A percentile compares a stretch with the other conserved stretches of the same genome.
These are phyloP conservation scores for Trichosanthes cucumerina DNA, from an alignment of 306 rosid genomes.

Conservation along the genomic window DNA sequence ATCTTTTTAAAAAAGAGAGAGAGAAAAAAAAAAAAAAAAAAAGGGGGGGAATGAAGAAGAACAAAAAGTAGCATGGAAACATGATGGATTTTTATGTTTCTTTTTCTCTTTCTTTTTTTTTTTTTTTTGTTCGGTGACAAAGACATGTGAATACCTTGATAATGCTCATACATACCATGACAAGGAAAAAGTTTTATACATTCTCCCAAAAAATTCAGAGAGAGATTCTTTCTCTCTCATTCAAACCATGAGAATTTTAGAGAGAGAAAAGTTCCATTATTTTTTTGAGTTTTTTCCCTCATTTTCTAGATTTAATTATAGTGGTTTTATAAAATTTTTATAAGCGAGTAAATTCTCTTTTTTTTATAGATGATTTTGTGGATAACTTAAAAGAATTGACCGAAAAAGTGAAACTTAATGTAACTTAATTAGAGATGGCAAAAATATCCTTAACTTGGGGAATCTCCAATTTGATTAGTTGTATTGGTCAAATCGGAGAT, in stretches of 20 bases:
- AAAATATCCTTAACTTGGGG: too few species aligned
- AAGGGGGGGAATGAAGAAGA: background rate
- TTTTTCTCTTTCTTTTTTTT: constrained; percentile 41
- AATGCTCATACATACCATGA: constrained; percentile 27
- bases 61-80: constrained; percentile 21
- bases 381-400: too few species aligned
- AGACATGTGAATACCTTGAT: constrained; percentile 65
- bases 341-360: too few species aligned
- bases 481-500: too few species aligned
- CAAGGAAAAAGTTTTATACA: background rate
- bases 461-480: too few species aligned
- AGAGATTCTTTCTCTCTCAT: background rate
- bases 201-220: background rate
- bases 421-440: too few species aligned
- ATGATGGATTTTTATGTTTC: constrained; percentile 34
- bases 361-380: too few species aligned
- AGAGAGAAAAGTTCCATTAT: background rate
- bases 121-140: constrained; percentile 48
- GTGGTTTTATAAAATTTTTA: background rate
- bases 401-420: too few species aligned
- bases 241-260: background rate
- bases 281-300: background rate
- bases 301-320: background rate
- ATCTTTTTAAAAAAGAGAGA: background rate
- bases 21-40: background rate